Evolutionary conservation across 1,284 basidiomycete species (phyloP), one percentile per base, ranked within the genome.

Genomic region (Apiotrichum akiyoshidainum): DNA sequence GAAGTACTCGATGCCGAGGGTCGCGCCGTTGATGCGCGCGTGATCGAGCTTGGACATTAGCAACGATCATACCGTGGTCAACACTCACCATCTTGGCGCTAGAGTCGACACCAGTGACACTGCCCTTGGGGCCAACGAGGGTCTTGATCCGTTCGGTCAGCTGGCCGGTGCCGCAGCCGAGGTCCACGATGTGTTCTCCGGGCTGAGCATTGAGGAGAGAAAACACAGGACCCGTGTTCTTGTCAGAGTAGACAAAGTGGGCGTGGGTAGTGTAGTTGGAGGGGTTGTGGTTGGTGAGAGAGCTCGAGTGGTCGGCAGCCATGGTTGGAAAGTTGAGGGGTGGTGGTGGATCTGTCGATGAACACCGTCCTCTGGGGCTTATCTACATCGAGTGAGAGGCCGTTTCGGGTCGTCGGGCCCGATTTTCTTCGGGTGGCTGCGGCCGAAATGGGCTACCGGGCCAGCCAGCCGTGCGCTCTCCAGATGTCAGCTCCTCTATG

Each of bases 101-200:
- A 21, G 81, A 79, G 72, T 92, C 90, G 10, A 87, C 78, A 0
- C 87, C 90, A 2, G 87, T 79, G 3, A 89, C 83, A 7, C 80
- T 41, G 0, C 89, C 89, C 0, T 77, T 73, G 10, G 64, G 61
- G 16, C 83, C 82, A 0, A 90, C 86, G 11, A 80, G 67, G 12
- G 80, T 68, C 52, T 82, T 80, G 46, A 92, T 79, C 58, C 81
- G 77, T 45, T 82, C 64, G 0, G 88, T 88, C 16, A 92, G 75
- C 65, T 92, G 87, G 0, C 89, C 90, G 46, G 85, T 89, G 6
- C 90, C 90, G 68, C 90, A 92, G 5, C 90, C 90, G 42, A 92
- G 79, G 68, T 92, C 90, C 46, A 88, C 79, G 57, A 92, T 86
- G 46, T 78, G 78, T 64, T 92, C 87, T 2, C 88, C 87, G 0